A percentile compares a stretch with the other conserved stretches of the same genome.
Evolutionary conservation across 1,139 yeast species (phyloP).

Genomic region (Hansenula sp.): DNA sequence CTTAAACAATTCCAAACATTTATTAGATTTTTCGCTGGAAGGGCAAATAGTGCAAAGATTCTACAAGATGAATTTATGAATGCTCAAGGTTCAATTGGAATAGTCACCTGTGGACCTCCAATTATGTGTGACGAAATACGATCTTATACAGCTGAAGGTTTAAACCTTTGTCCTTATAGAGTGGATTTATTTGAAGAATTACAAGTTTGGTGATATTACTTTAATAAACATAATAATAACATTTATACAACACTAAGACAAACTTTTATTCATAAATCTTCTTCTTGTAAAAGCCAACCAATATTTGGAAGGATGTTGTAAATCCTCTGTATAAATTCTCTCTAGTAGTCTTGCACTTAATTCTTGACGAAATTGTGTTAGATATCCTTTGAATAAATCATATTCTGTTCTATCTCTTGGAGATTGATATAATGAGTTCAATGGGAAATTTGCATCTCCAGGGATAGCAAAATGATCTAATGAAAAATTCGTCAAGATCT

Average conservation of each 20-base stretch:
- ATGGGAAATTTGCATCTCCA: slow-evolving; percentile 92
- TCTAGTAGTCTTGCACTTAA: slow-evolving; percentile 75
- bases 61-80: slow-evolving; percentile 14
- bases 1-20: slow-evolving; percentile 7
- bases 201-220: slow-evolving; percentile 23
- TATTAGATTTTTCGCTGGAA: slow-evolving; percentile 16
- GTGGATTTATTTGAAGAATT: slow-evolving; percentile 23
- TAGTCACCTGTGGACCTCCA: slow-evolving; percentile 47
- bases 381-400: slow-evolving; percentile 73
- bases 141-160: slow-evolving; percentile 10
- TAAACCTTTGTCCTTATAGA: slow-evolving; percentile 13
- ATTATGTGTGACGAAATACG: slow-evolving; percentile 48
- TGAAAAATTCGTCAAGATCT: slow-evolving; percentile 74
- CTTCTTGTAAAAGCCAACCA: slow-evolving; percentile 97
- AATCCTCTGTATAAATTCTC: slow-evolving; percentile 62
- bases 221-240: background rate
- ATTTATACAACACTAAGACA: slow-evolving; percentile 25
- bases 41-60: slow-evolving; percentile 15
- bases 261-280: slow-evolving; percentile 85
- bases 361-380: slow-evolving; percentile 94
- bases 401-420: slow-evolving; percentile 73
- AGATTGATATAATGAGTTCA: slow-evolving; percentile 76
- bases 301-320: slow-evolving; percentile 59
- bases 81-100: slow-evolving; percentile 16
- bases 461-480: slow-evolving; percentile 88